A percentile compares a stretch with the other conserved stretches of the same genome.
phyloP scores from a whole-genome alignment of 257 asterid species.

The Primulina eburnea region DNA sequence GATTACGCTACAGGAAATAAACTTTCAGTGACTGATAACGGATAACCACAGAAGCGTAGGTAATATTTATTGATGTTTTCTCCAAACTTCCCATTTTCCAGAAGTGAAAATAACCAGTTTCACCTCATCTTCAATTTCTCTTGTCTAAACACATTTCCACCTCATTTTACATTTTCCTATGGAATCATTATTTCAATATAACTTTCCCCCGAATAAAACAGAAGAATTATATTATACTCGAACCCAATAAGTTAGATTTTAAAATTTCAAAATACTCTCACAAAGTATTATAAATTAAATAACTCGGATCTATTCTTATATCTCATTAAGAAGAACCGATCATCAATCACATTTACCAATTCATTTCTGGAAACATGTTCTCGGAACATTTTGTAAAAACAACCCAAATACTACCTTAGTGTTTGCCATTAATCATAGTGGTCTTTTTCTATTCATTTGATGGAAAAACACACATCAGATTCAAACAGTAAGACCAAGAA shows the following conservation, averaged over 20 bases:
- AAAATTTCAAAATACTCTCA: neutral
- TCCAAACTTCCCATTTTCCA: neutral
- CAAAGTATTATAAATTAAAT: neutral
- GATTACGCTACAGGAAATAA: neutral
- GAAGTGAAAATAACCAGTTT: neutral
- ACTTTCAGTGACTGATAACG: neutral
- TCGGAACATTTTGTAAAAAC: neutral
- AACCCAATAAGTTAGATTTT: neutral
- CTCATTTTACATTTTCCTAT: neutral
- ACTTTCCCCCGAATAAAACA: neutral
- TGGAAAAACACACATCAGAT: neutral
- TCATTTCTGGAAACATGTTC: neutral
- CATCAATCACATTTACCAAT: neutral
- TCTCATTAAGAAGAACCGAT: neutral
- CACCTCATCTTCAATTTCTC: neutral
- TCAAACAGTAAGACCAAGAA: slow-evolving; percentile 3
- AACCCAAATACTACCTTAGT: neutral
- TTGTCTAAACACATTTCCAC: neutral
- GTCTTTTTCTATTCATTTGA: neutral
- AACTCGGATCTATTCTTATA: neutral
- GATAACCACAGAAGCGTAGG: neutral
- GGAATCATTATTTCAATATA: neutral
- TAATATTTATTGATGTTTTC: too few species aligned
- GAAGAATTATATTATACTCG: too few species aligned
- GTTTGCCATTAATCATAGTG: neutral